A percentile compares a stretch with the other conserved stretches of the same genome.
Evolutionary conservation across 2,329 filamentous ascomycete species (phyloP).

Genomic region (Venturia pyrina): DNA sequence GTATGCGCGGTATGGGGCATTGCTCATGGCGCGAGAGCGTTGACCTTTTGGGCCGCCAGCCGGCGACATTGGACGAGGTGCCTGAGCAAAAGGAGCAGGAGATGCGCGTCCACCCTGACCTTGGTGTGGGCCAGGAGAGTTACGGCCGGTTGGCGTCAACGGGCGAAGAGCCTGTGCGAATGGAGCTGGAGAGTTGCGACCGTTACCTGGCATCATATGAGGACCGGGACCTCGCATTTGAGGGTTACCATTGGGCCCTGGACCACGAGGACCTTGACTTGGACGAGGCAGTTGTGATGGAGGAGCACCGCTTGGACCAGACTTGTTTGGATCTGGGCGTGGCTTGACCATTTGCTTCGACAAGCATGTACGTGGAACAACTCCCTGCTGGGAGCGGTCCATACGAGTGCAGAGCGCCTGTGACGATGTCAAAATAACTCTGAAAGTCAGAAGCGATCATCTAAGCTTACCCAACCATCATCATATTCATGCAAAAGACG

Average conservation of each 20-base stretch:
- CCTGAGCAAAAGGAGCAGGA: constrained; percentile 14
- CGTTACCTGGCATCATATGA: constrained; percentile 10
- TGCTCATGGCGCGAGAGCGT: constrained; percentile 28
- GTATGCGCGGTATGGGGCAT: constrained; percentile 22
- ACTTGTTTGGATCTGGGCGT: constrained; percentile 44
- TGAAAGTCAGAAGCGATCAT: not conserved
- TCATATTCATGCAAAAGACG: constrained; percentile 92
- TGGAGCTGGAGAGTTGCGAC: constrained; percentile 19
- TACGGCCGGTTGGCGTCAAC: constrained; percentile 12
- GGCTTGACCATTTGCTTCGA: constrained; percentile 88
- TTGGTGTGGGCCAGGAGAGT: constrained; percentile 20
- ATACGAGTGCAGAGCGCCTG: constrained; percentile 84
- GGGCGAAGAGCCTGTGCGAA: constrained; percentile 16
- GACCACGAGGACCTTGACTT: constrained; percentile 14
- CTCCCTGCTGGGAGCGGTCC: constrained; percentile 85
- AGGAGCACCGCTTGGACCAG: constrained; percentile 20
- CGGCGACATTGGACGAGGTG: constrained; percentile 14
- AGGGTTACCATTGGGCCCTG: constrained; percentile 23
- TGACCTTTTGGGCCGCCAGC: constrained; percentile 9
- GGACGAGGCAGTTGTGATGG: constrained; percentile 22
- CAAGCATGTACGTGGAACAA: constrained; percentile 85
- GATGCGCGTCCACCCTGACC: constrained; percentile 13
- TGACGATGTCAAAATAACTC: constrained; percentile 17
- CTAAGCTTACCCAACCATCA: constrained; percentile 79
- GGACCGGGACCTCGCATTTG: constrained; percentile 23